phyloP scores from a whole-genome alignment of 2,329 filamentous ascomycete species.

The Tolypocladium inflatum region DNA sequence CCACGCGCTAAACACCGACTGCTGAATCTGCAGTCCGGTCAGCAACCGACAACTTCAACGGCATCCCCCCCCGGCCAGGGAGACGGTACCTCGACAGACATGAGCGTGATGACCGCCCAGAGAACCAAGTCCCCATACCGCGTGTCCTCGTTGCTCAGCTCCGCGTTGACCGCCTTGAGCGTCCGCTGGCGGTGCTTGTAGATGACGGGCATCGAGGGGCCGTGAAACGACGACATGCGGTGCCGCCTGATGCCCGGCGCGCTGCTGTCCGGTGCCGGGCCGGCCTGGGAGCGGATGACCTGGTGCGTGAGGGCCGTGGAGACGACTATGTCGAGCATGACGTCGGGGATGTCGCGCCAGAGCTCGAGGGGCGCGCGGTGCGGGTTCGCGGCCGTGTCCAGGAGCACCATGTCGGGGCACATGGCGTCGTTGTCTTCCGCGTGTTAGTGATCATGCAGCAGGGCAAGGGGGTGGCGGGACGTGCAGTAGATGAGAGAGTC shows the following conservation, averaged over 20 bases:
- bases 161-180: slow-evolving; percentile 1
- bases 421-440: not conserved
- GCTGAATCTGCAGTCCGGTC: slow-evolving; percentile 2
- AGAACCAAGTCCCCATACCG: slow-evolving; percentile 1
- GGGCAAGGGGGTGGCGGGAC: not conserved
- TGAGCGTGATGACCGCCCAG: slow-evolving; percentile 1
- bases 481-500: slow-evolving; percentile 4
- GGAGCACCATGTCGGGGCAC: slow-evolving; percentile 6
- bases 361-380: not conserved
- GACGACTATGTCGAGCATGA: slow-evolving; percentile 3
- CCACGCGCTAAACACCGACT: slow-evolving; percentile 8
- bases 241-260: not conserved
- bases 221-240: slow-evolving; percentile 1
- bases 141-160: slow-evolving; percentile 3
- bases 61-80: no score
- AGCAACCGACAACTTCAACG: not conserved
- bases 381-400: slow-evolving; percentile 6
- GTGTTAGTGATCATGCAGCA: not conserved
- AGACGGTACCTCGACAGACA: slow-evolving; percentile 2
- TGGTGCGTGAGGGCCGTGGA: slow-evolving; percentile 4
- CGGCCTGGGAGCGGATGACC: slow-evolving; percentile 2
- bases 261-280: not conserved
- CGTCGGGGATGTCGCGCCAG: slow-evolving; percentile 5
- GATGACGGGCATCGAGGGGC: slow-evolving; percentile 3
- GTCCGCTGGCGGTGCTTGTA: slow-evolving; percentile 4